Conservation (phyloP, 139 green algal genomes). For the Monoraphidium neglectum region DNA sequence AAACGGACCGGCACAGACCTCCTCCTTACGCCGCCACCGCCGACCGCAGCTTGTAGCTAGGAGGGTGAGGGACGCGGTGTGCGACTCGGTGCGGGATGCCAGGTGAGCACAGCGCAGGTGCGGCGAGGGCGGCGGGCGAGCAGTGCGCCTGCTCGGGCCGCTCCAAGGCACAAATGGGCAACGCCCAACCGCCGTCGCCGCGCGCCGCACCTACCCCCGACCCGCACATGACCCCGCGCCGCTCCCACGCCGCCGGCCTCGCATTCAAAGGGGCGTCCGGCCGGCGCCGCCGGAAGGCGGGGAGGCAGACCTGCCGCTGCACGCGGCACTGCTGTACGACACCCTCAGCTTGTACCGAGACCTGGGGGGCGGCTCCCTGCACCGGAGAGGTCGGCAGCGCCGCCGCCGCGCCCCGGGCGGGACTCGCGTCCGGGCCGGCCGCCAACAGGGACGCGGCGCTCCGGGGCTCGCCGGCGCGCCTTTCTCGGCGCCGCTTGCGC, state of each 20-base stretch:
- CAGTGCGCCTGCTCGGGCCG: no score
- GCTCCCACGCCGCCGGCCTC: neutral
- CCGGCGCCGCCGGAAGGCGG: conserved; percentile 55
- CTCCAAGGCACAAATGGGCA: no score
- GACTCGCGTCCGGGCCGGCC: neutral
- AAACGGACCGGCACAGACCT: conserved; percentile 36
- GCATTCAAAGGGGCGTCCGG: conserved; percentile 49
- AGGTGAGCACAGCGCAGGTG: conserved; percentile 23
- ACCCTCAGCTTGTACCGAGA: conserved; percentile 79
- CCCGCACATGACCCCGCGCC: no score
- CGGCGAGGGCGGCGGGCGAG: neutral
- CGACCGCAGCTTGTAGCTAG: conserved; percentile 55
- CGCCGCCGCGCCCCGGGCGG: no score
- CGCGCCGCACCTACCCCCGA: no score
- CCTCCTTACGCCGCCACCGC: no score
- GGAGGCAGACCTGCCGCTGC: conserved; percentile 80
- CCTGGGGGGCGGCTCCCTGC: conserved; percentile 80
- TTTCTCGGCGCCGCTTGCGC: no score
- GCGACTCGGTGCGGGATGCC: conserved; percentile 71
- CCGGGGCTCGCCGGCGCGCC: no score
- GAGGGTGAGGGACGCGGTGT: conserved; percentile 82
- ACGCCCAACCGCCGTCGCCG: no score
- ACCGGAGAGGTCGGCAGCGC: conserved; percentile 45
- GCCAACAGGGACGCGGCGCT: no score
- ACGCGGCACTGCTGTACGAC: conserved; percentile 68